Base-by-base conservation (phyloP, 306 rosid species). In the Prunus mongolica region DNA sequence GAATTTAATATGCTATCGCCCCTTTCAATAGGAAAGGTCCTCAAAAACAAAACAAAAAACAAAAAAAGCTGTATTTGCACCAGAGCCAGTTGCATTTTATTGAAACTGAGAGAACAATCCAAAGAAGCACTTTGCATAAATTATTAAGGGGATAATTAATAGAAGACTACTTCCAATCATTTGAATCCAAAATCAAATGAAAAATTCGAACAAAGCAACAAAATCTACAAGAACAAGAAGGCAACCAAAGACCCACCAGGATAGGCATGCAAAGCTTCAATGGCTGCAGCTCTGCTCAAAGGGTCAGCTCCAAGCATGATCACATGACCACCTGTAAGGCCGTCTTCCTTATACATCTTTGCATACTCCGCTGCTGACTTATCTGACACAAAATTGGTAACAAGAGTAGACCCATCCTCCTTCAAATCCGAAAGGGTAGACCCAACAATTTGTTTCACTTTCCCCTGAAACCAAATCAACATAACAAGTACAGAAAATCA, bases 241-340 rank as follows among this genome's bases (percentile, higher is more conserved):
- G 67, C 22, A 63, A 47, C 24, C 12, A 44, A 3, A 34, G 34
- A 80, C 81, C 67, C 84, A 91, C 97, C 96, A 2, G 98, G 96
- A 84, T 87, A 91, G 56, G 91, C 93, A 72, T 85, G 96, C 79
- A 92, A 71, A 76, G 98, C 99, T 84, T 96, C 90, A 46, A 86
- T 78, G 41, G 97, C 91, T 50, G 97, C 90, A 87, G 79, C 84
- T 84, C 64, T 86, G 72, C 99, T 92, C 76, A 91, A 84, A 83
- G 99, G 89, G 69, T 92, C 99, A 3, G 90, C 93, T 72, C 98
- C 98, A 12, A 96, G 92, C 99, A 96, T 91, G 79, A 96, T 89
- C 12, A 88, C 96, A 76, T 91, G 97, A 67, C 99, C 99, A 67
- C 98, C 99, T 2, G 79, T 83, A 57, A 91, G 93, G 65, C 85